Evolutionary conservation across 768 basidiomycete genomes (phyloP).

Genomic region (Neoboletus subvelutipes): DNA sequence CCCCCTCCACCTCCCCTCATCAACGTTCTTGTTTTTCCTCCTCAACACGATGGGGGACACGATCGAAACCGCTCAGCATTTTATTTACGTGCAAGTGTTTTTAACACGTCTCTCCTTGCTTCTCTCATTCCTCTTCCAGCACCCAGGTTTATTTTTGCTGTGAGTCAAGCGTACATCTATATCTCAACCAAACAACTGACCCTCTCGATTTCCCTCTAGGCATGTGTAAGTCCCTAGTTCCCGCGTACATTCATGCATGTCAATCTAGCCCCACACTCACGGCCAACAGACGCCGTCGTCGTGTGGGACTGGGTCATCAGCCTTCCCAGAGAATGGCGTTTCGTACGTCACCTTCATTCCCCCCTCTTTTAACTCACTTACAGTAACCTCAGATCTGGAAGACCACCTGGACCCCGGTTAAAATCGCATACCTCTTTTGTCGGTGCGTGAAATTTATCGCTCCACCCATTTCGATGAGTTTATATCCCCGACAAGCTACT

Average conservation of each 20-base stretch:
- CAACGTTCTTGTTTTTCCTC: constrained; percentile 18
- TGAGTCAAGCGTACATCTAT: constrained; percentile 41
- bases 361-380: neutral
- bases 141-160: constrained; percentile 84
- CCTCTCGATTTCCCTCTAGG: constrained; percentile 43
- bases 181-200: constrained; percentile 26
- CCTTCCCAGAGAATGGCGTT: constrained; percentile 73
- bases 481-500: constrained; percentile 51
- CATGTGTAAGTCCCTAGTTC: constrained; percentile 55
- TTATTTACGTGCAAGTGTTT: constrained; percentile 64
- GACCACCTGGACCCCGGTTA: constrained; percentile 82
- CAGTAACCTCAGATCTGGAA: constrained; percentile 63
- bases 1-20: constrained; percentile 7
- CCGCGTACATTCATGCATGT: constrained; percentile 22
- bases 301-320: constrained; percentile 86
- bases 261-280: neutral
- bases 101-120: neutral
- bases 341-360: constrained; percentile 44
- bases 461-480: constrained; percentile 1
- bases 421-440: constrained; percentile 81
- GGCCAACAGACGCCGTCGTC: constrained; percentile 65
- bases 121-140: constrained; percentile 28
- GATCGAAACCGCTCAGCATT: constrained; percentile 62
- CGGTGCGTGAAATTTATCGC: constrained; percentile 48
- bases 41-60: constrained; percentile 41